phyloP scores from a whole-genome alignment of 768 basidiomycete species.

The Lactarius quietus region DNA sequence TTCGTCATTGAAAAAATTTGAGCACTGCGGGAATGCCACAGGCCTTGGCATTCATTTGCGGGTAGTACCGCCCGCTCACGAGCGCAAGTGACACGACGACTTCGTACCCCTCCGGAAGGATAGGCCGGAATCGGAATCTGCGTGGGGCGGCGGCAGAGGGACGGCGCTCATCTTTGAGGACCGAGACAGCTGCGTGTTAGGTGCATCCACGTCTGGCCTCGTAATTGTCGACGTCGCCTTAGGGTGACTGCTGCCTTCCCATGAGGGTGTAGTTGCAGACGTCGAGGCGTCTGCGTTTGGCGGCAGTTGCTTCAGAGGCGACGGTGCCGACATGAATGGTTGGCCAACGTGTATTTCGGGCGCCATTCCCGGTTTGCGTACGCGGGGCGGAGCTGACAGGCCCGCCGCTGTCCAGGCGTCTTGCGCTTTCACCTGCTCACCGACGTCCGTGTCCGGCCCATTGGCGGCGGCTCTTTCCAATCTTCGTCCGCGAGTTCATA shows the following conservation, averaged over 20 bases:
- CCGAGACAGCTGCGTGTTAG: slow-evolving; percentile 35
- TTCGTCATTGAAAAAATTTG: too few relatives aligned
- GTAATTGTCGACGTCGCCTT: slow-evolving; percentile 24
- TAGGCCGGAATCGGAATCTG: slow-evolving; percentile 67
- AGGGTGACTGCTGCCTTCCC: neutral
- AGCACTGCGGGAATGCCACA: too few relatives aligned
- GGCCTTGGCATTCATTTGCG: too few relatives aligned
- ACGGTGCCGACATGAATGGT: slow-evolving; percentile 33
- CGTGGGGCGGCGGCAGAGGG: slow-evolving; percentile 60
- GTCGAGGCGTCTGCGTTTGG: slow-evolving; percentile 33
- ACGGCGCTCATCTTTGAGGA: slow-evolving; percentile 36
- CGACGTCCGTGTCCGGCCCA: slow-evolving; percentile 31
- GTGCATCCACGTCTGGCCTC: slow-evolving; percentile 26
- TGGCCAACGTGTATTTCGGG: slow-evolving; percentile 23
- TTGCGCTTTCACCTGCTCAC: slow-evolving; percentile 29
- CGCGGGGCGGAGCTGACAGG: slow-evolving; percentile 8
- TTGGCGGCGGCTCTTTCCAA: slow-evolving; percentile 45
- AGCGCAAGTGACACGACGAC: slow-evolving; percentile 64
- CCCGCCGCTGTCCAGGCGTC: slow-evolving; percentile 18
- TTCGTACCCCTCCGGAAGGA: slow-evolving; percentile 59
- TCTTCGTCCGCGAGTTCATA: slow-evolving; percentile 77
- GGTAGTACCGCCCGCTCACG: slow-evolving; percentile 80
- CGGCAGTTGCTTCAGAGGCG: slow-evolving; percentile 34
- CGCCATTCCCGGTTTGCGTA: slow-evolving; percentile 7
- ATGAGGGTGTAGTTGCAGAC: slow-evolving; percentile 20